phyloP scores from a whole-genome alignment of 2,329 filamentous ascomycete species.

The Talaromyces sp. region DNA sequence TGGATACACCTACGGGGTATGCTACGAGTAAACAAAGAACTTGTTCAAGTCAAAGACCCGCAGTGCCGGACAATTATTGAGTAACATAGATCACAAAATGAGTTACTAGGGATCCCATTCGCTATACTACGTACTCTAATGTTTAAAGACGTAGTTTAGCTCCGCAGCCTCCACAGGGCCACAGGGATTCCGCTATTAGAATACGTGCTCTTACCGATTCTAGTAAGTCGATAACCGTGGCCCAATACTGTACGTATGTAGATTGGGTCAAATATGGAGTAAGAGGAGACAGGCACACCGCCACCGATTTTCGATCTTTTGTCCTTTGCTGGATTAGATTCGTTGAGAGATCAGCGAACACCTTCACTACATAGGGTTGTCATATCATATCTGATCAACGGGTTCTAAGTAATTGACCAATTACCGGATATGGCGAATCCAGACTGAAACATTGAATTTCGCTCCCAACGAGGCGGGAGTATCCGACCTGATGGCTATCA shows the following conservation, averaged over 20 bases:
- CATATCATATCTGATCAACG: not conserved
- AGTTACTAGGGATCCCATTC: not conserved
- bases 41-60: not conserved
- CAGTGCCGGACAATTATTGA: not conserved
- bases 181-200: not conserved
- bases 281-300: not conserved
- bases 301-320: not conserved
- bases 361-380: not conserved
- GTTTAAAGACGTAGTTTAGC: not conserved
- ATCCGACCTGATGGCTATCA: not conserved
- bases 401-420: not conserved
- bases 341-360: not conserved
- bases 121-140: not conserved
- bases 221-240: not conserved
- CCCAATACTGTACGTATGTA: no score
- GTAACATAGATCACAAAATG: not conserved
- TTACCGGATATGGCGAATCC: not conserved
- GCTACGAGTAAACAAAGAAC: not conserved
- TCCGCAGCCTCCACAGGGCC: not conserved
- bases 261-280: not conserved
- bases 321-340: not conserved
- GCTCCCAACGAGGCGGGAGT: not conserved
- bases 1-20: not conserved
- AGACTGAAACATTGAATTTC: not conserved
- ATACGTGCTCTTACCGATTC: not conserved